phyloP scores from a whole-genome alignment of 2,329 filamentous ascomycete species.

The Didymella pomorum region DNA sequence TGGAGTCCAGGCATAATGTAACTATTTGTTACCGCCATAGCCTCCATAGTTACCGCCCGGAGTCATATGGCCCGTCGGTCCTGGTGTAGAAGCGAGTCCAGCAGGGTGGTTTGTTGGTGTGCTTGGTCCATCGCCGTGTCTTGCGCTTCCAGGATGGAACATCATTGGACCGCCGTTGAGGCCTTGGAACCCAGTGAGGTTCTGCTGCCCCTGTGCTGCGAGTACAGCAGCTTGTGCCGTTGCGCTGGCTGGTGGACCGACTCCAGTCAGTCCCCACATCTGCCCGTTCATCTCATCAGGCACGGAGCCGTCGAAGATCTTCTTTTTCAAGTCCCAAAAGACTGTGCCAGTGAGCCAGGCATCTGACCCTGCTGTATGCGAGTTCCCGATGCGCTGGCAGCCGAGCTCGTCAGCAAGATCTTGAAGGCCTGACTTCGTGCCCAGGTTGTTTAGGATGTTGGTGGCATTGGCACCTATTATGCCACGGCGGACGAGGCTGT shows the following conservation, averaged over 20 bases:
- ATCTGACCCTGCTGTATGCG: constrained; percentile 93
- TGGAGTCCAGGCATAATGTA: constrained; percentile 4
- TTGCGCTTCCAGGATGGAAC: constrained; percentile 52
- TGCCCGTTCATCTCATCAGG: constrained; percentile 84
- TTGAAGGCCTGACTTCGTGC: constrained; percentile 89
- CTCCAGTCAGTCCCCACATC: constrained; percentile 86
- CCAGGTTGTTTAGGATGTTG: constrained; percentile 83
- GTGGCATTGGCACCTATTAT: constrained; percentile 58
- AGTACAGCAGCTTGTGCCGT: constrained; percentile 57
- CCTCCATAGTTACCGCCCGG: constrained; percentile 79
- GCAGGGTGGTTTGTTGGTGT: constrained; percentile 69
- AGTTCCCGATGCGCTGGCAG: constrained; percentile 84
- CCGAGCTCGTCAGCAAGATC: constrained; percentile 93
- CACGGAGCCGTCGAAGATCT: constrained; percentile 84
- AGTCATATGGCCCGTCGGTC: constrained; percentile 74
- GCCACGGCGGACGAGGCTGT: constrained; percentile 66
- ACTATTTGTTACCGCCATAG: constrained; percentile 41
- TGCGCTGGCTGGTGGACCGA: constrained; percentile 63
- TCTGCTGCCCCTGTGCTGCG: constrained; percentile 53
- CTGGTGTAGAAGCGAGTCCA: constrained; percentile 60
- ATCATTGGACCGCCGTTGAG: constrained; percentile 47
- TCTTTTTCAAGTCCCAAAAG: constrained; percentile 90
- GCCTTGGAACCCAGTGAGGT: constrained; percentile 41
- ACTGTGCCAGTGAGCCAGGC: constrained; percentile 91
- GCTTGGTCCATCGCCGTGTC: constrained; percentile 65